A percentile compares a stretch with the other conserved stretches of the same genome.
Evolutionary conservation across 2,329 filamentous ascomycete species (phyloP).

Genomic region (Zalaria sp.): DNA sequence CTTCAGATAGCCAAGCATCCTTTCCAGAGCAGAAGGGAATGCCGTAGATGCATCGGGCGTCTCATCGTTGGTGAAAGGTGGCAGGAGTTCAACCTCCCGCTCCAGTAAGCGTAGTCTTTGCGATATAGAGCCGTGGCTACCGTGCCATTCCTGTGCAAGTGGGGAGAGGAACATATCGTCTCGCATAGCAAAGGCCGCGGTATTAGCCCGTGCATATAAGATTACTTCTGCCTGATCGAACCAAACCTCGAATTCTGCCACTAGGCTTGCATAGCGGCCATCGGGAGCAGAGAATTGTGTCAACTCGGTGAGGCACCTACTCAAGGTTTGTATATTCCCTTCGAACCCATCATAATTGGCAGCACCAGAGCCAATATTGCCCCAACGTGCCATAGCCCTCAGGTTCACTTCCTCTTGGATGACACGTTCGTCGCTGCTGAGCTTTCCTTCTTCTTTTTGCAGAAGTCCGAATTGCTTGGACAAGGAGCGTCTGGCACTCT

Average conservation of each 20-base stretch:
- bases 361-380: constrained; percentile 15
- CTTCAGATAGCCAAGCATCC: constrained; percentile 1
- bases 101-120: constrained; percentile 4
- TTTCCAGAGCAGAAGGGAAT: neutral
- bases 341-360: constrained; percentile 19
- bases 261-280: constrained; percentile 41
- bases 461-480: constrained; percentile 21
- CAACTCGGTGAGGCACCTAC: constrained; percentile 41
- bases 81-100: constrained; percentile 4
- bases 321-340: constrained; percentile 43
- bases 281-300: constrained; percentile 43
- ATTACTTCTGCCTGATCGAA: constrained; percentile 16
- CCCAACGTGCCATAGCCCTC: constrained; percentile 39
- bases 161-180: constrained; percentile 1
- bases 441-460: constrained; percentile 12
- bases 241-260: constrained; percentile 48
- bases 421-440: neutral
- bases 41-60: neutral
- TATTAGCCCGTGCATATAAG: neutral
- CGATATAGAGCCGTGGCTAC: constrained; percentile 1
- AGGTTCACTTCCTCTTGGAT: constrained; percentile 35
- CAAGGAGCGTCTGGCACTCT: constrained; percentile 31
- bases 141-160: constrained; percentile 2
- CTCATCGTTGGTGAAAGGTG: neutral
- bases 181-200: neutral